Evolutionary conservation across 805 yeast species (phyloP), one percentile per base, ranked within the genome.

Genomic region (Metschnikowia kunwiensis): DNA sequence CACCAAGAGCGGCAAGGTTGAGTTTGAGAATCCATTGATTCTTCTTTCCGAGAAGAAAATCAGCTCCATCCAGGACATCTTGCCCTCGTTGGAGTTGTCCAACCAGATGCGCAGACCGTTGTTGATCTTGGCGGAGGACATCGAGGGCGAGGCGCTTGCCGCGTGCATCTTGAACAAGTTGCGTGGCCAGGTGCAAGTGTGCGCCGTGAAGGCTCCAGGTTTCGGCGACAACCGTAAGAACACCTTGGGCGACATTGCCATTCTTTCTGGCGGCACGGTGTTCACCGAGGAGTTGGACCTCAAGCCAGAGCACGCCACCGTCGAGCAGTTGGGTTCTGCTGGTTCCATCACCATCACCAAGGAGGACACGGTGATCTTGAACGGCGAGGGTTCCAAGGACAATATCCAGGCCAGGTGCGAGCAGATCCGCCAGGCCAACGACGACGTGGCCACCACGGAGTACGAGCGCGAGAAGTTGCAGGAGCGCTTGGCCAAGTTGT

Each of bases 181-280:
- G 60, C 85, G 97, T 73, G 97, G 97, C 51, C 97, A 91, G 74
- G 97, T 93, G 44, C 94, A 87, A 68, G 97, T 93, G 43, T 85
- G 93, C 61, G 94, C 93, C 53, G 96, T 93, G 50, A 91, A 89
- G 76, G 96, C 97, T 22, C 98, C 98, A 55, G 98, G 98, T 35
- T 93, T 91, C 58, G 98, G 97, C 65, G 98, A 93, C 74, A 89
- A 93, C 81, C 84, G 97, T 73, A 86, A 86, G 77, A 88, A 88
- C 75, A 88, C 86, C 49, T 72, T 93, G 46, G 96, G 96, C 51
- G 98, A 93, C 65, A 80, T 93, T 65, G 96, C 96, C 57, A 82
- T 87, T 55, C 75, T 89, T 46, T 82, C 97, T 28, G 97, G 97
- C 44, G 96, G 96, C 67, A 86, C 96, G 32, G 82, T 77, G 22